Evolutionary conservation across 495 filamentous ascomycete species (phyloP), one percentile per base, ranked within the genome.

Genomic region (Apodospora peruviana): DNA sequence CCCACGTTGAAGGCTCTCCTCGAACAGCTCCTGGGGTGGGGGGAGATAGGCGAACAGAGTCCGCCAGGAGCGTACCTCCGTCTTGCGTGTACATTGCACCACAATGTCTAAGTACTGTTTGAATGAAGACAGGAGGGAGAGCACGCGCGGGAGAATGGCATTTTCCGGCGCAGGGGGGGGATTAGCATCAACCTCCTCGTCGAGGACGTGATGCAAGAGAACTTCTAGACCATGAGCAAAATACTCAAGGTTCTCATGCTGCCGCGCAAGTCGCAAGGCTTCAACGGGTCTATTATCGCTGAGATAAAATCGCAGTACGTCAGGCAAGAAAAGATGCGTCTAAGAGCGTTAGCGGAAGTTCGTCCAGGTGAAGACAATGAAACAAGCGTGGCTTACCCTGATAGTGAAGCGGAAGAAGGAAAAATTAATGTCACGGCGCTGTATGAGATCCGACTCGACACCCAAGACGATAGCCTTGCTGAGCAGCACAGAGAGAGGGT

Each of bases 71-170:
- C 91, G 83, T 5, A 96, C 82, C 57, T 99, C 94, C 0, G 94
- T 99, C 68, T 99, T 97, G 18, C 94, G 85, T 0, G 93, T 96
- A 66, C 94, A 99, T 70, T 95, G 91, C 1, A 99, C 90, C 4
- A 99, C 83, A 47, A 96, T 90, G 61, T 97, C 93, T 24, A 97
- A 82, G 50, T 96, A 97, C 42, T 88, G 74, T 22, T 85, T 84
- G 52, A 96, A 95, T 0, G 87, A 88, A 0, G 90, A 90, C 3
- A 99, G 78, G 51, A 97, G 93, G 0, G 86, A 86, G 18, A 97
- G 81, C 7, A 95, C 88, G 20, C 79, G 83, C 1, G 94, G 93
- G 4, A 99, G 76, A 8, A 96, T 76, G 3, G 91, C 89, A 16
- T 79, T 74, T 53, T 82, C 82, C 4, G 80, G 79, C 32, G 80